Conservation (phyloP, 257 asterid genomes). For the Avicennia marina region DNA sequence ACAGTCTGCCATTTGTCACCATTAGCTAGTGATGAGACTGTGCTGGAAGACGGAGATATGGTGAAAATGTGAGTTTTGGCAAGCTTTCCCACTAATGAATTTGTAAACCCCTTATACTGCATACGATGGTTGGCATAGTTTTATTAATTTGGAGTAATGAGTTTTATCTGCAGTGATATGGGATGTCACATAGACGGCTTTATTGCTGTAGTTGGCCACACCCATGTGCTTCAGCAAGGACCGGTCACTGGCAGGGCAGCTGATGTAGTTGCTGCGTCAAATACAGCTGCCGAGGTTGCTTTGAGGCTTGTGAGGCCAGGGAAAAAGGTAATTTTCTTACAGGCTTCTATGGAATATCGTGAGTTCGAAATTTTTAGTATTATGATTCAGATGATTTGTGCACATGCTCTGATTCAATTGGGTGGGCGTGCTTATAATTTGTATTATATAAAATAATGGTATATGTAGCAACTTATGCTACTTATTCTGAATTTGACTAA, state of each 20-base stretch:
- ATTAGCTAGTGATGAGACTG: conserved; percentile 61
- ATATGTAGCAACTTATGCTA: too few species aligned
- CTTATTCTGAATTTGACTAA: too few species aligned
- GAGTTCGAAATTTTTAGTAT: not conserved
- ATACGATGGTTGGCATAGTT: not conserved
- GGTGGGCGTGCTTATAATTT: too few species aligned
- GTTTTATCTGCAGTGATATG: conserved; percentile 62
- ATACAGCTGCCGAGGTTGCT: conserved; percentile 97
- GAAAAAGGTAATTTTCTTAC: conserved; percentile 44
- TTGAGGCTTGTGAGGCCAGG: conserved; percentile 91
- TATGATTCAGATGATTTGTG: not conserved
- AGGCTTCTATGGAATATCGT: not conserved
- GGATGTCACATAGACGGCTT: conserved; percentile 96
- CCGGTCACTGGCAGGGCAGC: conserved; percentile 87
- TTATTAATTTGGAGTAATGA: not conserved
- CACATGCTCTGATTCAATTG: not conserved
- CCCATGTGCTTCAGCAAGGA: conserved; percentile 75
- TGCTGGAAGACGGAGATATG: conserved; percentile 61
- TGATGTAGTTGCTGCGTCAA: conserved; percentile 87
- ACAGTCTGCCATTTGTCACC: conserved; percentile 84
- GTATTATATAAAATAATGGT: too few species aligned
- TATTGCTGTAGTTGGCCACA: conserved; percentile 88
- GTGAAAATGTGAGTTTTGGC: conserved; percentile 65
- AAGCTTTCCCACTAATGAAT: too few species aligned
- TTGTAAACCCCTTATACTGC: not conserved